Conservation (phyloP, 1,284 basidiomycete species). For the Uromyces viciae-fabae region DNA sequence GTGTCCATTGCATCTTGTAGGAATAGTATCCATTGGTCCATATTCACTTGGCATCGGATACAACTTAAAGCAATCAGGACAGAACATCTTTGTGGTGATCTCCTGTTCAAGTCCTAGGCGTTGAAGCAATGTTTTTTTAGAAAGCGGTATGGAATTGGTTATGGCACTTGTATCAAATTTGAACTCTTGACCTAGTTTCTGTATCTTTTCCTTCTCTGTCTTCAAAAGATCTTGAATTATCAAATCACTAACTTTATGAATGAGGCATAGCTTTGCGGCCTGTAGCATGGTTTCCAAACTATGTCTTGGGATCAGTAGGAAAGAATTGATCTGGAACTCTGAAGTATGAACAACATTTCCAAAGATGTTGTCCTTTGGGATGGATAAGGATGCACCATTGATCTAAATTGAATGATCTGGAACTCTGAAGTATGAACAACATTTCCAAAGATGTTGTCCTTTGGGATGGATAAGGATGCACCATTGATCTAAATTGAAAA, state of each 20-base stretch:
- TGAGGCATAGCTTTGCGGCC: not conserved
- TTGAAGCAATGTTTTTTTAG: not conserved
- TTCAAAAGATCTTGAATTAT: not conserved
- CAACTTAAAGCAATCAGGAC: slow-evolving; percentile 4
- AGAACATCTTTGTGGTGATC: not conserved
- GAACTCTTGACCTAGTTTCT: not conserved
- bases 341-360: not conserved
- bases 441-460: too few species aligned
- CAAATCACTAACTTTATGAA: not conserved
- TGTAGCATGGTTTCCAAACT: slow-evolving; percentile 7
- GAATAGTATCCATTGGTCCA: not conserved
- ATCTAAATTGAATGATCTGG: too few species aligned
- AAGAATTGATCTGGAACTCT: not conserved
- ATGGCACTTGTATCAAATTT: not conserved
- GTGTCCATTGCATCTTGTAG: not conserved
- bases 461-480: too few species aligned
- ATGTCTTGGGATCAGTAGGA: not conserved
- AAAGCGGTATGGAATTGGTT: not conserved
- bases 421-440: not conserved
- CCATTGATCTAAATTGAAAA: too few species aligned
- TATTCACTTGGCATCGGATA: not conserved
- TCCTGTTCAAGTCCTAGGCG: not conserved
- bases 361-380: too few species aligned
- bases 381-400: too few species aligned
- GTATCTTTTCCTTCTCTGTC: not conserved